These are phyloP conservation scores for Phylloporus arenicola DNA, from an alignment of 768 basidiomycete species.

Conservation along the genomic window DNA sequence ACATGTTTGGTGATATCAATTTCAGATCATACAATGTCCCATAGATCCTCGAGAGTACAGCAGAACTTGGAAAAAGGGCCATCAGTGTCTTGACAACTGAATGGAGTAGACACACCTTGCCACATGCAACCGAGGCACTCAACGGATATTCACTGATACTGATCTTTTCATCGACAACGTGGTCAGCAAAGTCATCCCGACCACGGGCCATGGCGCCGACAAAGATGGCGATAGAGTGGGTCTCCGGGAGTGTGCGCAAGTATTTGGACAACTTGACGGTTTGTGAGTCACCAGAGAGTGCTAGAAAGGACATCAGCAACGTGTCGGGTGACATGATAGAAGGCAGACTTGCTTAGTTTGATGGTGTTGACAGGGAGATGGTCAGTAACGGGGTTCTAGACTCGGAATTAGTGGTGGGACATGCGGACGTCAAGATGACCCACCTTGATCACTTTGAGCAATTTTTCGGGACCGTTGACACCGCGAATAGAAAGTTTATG, in stretches of 20 bases:
- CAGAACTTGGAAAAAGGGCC: conserved; percentile 55
- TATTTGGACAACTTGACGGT: conserved; percentile 77
- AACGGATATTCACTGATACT: conserved; percentile 91
- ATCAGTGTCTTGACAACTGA: conserved; percentile 1
- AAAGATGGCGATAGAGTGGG: conserved; percentile 89
- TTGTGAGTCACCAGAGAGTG: conserved; percentile 87
- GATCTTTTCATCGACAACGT: conserved; percentile 92
- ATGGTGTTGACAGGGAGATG: conserved; percentile 93
- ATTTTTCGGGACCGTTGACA: conserved; percentile 93
- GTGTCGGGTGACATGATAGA: neutral
- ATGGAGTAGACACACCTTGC: conserved; percentile 62
- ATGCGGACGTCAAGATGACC: conserved; percentile 9
- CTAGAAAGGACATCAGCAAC: conserved; percentile 34
- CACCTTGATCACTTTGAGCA: conserved; percentile 95
- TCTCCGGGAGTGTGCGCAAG: conserved; percentile 78
- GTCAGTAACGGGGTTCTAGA: conserved; percentile 87
- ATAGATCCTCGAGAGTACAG: conserved; percentile 88
- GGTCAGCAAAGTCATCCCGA: conserved; percentile 95
- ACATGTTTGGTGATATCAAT: conserved; percentile 10
- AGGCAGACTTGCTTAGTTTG: conserved; percentile 75
- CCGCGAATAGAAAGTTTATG: conserved; percentile 95
- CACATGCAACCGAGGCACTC: conserved; percentile 92
- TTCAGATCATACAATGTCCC: conserved; percentile 72
- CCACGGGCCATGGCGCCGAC: conserved; percentile 99
- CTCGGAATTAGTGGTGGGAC: conserved; percentile 1